Base-by-base conservation (phyloP, 225 moss, liverwort and hornwort species). In the Thuidium tamariscinum region DNA sequence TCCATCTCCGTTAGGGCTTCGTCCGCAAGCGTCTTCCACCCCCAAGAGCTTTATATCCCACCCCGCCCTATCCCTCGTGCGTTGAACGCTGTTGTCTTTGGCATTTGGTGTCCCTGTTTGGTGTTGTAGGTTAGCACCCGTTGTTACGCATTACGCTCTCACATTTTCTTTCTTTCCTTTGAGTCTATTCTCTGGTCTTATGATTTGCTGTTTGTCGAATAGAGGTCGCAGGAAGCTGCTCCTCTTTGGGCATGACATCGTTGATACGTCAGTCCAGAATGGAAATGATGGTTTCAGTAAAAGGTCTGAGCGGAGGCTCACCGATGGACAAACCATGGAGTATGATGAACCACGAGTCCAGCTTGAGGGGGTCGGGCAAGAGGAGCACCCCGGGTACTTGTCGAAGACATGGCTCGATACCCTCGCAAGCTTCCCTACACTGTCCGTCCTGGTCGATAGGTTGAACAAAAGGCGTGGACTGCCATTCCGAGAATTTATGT, bases 391-490 rank as follows among this genome's bases (percentile, higher is more conserved):
- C 91, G 91, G 91, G 91, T 55, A 60, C 86, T 59, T 79, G 88
- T 82, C 79, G 8, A 75, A 92, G 93, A 87, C 37, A 90, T 89
- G 86, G 90, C 89, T 70, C 41, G 89, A 68, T 69, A 80, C 90
- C 89, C 88, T 89, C 92, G 93, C 93, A 92, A 93, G 89, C 90
- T 92, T 82, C 86, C 71, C 90, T 66, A 93, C 59, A 92, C 23
- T 44, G 71, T 81, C 59, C 1, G 76, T 85, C 54, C 63, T 60
- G 18, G 66, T 87, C 51, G 11, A 49, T 88, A 92, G 94, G 95
- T 96, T 91, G 97, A 96, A 95, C 79, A 93, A 96, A 96, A 95
- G 96, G 97, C 96, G 94, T 96, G 94, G 95, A 92, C 96, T 96
- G 96, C 93, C 91, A 89, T 89, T 89, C 67, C 49, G 80, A 91